A percentile compares a stretch with the other conserved stretches of the same genome.
Conservation (phyloP, 371 early-diverging fungal genomes). For the Cokeromyces recurvatus region DNA sequence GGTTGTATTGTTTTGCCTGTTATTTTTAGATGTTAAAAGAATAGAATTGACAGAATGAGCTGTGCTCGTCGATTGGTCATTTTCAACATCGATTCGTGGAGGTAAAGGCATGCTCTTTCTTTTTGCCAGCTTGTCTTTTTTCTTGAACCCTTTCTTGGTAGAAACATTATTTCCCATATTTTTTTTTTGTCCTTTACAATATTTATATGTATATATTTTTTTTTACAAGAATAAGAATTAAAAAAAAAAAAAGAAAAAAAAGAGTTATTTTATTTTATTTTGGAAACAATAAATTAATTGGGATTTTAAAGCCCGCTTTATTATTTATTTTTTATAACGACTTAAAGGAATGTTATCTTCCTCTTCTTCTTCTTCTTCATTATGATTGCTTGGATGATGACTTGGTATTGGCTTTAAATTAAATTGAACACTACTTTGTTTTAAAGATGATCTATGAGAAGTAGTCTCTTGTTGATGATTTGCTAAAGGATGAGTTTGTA, state of each 20-base stretch:
- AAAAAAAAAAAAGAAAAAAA: conserved; percentile 4
- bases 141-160: conserved; percentile 5
- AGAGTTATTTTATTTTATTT: background rate
- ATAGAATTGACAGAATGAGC: conserved; percentile 47
- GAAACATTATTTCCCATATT: conserved; percentile 25
- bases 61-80: conserved; percentile 43
- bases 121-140: conserved; percentile 10
- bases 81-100: conserved; percentile 26
- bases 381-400: background rate
- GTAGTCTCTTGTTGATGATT: no score
- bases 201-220: no score
- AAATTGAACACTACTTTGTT: conserved; percentile 12
- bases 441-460: background rate
- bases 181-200: no score
- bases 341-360: conserved; percentile 35
- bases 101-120: conserved; percentile 18
- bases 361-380: conserved; percentile 8
- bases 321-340: conserved; percentile 15
- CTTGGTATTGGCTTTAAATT: conserved; percentile 9
- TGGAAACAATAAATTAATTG: no score
- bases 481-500: conserved; percentile 2
- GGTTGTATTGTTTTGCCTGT: conserved; percentile 6
- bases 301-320: no score
- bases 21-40: conserved; percentile 30
- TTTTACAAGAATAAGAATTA: no score